Evolutionary conservation across 2,329 filamentous ascomycete species (phyloP).

Genomic region (Didymella exigua): DNA sequence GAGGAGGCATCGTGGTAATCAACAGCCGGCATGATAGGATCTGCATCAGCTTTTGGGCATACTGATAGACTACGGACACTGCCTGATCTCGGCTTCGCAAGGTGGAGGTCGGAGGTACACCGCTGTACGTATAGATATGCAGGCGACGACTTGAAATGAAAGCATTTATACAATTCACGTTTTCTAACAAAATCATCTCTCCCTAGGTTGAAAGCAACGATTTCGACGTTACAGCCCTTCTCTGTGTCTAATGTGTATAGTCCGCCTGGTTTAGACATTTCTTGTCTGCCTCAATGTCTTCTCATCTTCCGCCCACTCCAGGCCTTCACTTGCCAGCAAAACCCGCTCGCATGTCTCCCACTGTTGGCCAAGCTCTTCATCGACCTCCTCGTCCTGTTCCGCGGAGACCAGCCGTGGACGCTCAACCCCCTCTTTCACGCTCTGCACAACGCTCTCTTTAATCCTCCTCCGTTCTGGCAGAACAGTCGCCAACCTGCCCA

Average conservation of each 20-base stretch:
- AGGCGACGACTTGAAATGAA: slow-evolving; percentile 32
- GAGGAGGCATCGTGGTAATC: slow-evolving; percentile 1
- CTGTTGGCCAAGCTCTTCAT: background rate
- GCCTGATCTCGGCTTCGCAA: slow-evolving; percentile 5
- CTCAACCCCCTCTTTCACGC: background rate
- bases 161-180: slow-evolving; percentile 24
- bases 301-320: background rate
- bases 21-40: slow-evolving; percentile 17
- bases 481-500: too few relatives aligned
- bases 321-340: background rate
- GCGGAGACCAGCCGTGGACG: background rate
- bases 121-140: slow-evolving; percentile 41
- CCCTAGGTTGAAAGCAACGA: too few relatives aligned
- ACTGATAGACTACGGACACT: slow-evolving; percentile 37
- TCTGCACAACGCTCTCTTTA: too few relatives aligned
- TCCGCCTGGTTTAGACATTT: background rate
- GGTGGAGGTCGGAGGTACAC: slow-evolving; percentile 15
- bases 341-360: background rate
- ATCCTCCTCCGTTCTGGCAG: too few relatives aligned
- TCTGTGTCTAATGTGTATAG: background rate
- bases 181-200: too few relatives aligned
- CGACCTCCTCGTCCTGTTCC: background rate
- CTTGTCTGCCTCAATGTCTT: background rate
- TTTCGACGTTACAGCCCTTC: background rate
- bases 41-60: slow-evolving; percentile 29